These are phyloP conservation scores for Verticillium nubilum DNA, from an alignment of 2,329 filamentous ascomycete genomes.

Conservation along the genomic window DNA sequence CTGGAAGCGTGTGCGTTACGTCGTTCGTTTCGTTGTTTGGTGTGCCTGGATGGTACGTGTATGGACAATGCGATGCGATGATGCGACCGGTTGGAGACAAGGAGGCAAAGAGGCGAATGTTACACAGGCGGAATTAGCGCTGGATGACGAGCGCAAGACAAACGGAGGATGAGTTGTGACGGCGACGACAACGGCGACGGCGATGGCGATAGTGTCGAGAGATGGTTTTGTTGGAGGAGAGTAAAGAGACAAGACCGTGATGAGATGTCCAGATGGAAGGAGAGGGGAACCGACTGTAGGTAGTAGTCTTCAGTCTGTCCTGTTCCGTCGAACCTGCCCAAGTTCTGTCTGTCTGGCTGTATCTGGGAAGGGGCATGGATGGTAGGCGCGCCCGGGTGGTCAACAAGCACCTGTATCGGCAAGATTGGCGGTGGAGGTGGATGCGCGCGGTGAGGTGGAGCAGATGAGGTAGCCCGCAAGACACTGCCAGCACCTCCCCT, in stretches of 20 bases:
- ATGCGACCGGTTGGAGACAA: neutral
- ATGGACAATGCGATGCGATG: neutral
- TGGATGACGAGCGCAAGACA: neutral
- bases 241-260: constrained; percentile 2
- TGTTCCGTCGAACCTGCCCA: neutral
- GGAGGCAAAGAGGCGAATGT: neutral
- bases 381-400: neutral
- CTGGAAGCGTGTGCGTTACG: neutral
- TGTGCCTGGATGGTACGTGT: neutral
- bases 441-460: neutral
- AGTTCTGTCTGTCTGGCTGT: neutral
- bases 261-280: constrained; percentile 6
- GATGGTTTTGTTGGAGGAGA: neutral
- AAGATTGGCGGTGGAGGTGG: neutral
- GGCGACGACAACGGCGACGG: neutral
- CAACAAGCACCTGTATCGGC: neutral
- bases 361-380: too few relatives aligned
- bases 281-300: constrained; percentile 6
- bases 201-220: neutral
- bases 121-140: too few relatives aligned
- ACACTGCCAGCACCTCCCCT: neutral
- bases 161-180: too few relatives aligned
- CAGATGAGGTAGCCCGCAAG: neutral
- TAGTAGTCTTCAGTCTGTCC: neutral
- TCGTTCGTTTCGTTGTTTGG: neutral